A percentile compares a stretch with the other conserved stretches of the same genome.
Conservation (phyloP, 116 monocot genomes). For the Cymodocea nodosa region DNA sequence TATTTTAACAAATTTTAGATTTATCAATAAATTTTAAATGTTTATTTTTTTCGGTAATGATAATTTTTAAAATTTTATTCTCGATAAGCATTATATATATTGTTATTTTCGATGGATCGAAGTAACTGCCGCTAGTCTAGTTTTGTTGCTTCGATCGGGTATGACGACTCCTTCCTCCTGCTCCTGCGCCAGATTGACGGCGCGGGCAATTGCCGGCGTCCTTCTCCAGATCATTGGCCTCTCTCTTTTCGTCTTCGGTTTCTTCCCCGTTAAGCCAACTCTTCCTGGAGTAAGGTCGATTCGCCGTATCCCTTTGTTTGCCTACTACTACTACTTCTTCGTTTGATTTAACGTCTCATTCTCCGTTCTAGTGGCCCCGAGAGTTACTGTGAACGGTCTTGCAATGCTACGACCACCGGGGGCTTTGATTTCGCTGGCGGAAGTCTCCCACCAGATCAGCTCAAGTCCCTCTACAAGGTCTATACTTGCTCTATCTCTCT, state of each 20-base stretch:
- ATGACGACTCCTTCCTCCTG: slow-evolving; percentile 11
- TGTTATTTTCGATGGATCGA: too few species aligned
- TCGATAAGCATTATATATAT: too few species aligned
- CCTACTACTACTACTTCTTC: background rate
- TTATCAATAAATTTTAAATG: too few species aligned
- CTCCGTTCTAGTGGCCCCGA: slow-evolving; percentile 47
- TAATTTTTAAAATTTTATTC: too few species aligned
- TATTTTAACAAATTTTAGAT: too few species aligned
- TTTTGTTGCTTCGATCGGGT: background rate
- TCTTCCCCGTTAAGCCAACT: slow-evolving; percentile 84
- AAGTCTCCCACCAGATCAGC: slow-evolving; percentile 32
- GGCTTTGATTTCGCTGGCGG: slow-evolving; percentile 3
- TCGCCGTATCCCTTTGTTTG: background rate
- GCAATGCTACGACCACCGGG: slow-evolving; percentile 15
- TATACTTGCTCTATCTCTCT: background rate
- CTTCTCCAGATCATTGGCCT: slow-evolving; percentile 77
- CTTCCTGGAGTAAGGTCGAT: slow-evolving; percentile 68
- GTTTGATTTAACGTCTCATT: background rate
- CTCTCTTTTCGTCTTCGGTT: slow-evolving; percentile 59
- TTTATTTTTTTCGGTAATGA: too few species aligned
- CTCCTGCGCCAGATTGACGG: slow-evolving; percentile 27
- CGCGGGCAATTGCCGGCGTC: slow-evolving; percentile 34
- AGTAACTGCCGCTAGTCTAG: background rate
- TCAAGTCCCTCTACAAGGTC: slow-evolving; percentile 57
- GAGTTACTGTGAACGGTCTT: slow-evolving; percentile 59